Percentiles rank a stretch among this genome's conserved stretches.
These are phyloP conservation scores for Plantago coronopus DNA, from an alignment of 305 asterid genomes.

Conservation along the genomic window DNA sequence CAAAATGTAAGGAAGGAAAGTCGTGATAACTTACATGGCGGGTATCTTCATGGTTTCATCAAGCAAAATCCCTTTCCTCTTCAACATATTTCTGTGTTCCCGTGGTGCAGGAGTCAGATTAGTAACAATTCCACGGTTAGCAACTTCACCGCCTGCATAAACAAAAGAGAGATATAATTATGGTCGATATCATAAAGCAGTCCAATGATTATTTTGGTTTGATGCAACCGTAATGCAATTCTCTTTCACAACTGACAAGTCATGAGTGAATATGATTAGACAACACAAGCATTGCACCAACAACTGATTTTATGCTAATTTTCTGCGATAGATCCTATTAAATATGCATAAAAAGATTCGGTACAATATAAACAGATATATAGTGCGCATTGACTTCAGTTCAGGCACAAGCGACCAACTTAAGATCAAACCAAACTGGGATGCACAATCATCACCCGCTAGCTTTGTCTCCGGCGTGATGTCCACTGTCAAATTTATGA, in stretches of 20 bases:
- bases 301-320: not conserved
- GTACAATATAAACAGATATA: too few relatives aligned
- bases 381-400: not conserved
- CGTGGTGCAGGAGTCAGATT: not conserved
- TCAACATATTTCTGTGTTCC: not conserved
- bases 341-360: not conserved
- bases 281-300: not conserved
- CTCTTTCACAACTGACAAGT: not conserved
- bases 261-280: not conserved
- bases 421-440: not conserved
- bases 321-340: not conserved
- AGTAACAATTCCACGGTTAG: not conserved
- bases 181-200: too few relatives aligned
- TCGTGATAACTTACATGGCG: not conserved
- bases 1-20: not conserved
- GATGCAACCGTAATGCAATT: not conserved
- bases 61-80: not conserved
- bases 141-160: constrained; percentile 2
- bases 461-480: not conserved
- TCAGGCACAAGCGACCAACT: too few relatives aligned
- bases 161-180: not conserved
- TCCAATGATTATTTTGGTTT: not conserved
- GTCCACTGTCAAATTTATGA: too few relatives aligned
- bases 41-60: not conserved
- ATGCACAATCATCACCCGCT: not conserved